Base-by-base conservation (phyloP, 1,284 basidiomycete genomes). In the Fomes fomentarius region DNA sequence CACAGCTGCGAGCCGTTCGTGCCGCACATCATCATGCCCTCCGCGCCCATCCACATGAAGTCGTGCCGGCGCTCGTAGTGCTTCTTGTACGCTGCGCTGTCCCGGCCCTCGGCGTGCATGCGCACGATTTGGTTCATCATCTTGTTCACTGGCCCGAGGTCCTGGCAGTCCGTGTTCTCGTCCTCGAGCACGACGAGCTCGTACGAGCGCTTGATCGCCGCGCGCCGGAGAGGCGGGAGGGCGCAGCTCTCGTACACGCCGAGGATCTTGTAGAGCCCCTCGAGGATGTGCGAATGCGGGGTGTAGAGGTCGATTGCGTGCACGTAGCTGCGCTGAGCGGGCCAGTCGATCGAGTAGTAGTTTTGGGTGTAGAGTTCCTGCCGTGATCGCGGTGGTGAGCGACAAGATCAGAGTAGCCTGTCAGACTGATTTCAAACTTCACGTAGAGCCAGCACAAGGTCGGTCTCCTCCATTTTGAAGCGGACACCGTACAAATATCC, bases 1-100 rank as follows among this genome's bases (percentile, higher is more conserved):
- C 96, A 98, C n/a, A 95, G 76, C 72, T 96, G 94, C 63, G 83
- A 87, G n/a, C 93, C 93, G 66, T 98, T 98, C 54, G 96, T 98
- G 22, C 96, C 96, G 61, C 85, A 89, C 90, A 97, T 94, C 86
- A 94, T 91, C 85, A 98, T 86, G 4, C 96, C 96, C 57, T 97
- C 91, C 22, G 78, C 74, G 2, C 88, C 82, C 59, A 98, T 74
- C 96, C 97, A 99, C 81, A 98, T 84, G 72, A 99, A 98, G 70
- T 99, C 96, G 30, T 84, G 81, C 6, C 95, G 82, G 65, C 86
- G 89, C 46, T 81, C 75, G 52, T 84, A 77, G 66, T 98, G 96
- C 56, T 78, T 77, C 63, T 83, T 84, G 74, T 89, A 92, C 0
- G 87, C 89, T 9, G 87, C 80, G 64, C 81, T 84, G 49, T 91